Percentiles rank a stretch among this genome's conserved stretches.
phyloP scores from a whole-genome alignment of 2,329 filamentous ascomycete species.

The Talaromyces sp. region DNA sequence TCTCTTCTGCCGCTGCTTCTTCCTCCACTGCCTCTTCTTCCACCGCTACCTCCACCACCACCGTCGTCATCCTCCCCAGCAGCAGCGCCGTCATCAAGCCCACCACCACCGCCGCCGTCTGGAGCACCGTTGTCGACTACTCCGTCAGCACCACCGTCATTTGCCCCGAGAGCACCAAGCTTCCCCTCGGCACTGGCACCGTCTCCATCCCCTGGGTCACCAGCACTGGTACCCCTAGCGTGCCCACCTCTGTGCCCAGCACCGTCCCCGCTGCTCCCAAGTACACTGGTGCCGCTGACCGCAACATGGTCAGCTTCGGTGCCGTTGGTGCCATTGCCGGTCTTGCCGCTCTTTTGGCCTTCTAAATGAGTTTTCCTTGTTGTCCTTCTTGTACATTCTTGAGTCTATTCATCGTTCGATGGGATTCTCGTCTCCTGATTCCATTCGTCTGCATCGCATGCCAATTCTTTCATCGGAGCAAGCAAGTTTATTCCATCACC shows the following conservation, averaged over 20 bases:
- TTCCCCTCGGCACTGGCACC: constrained; percentile 18
- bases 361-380: constrained; percentile 25
- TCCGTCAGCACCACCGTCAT: constrained; percentile 21
- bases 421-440: constrained; percentile 11
- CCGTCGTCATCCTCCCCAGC: constrained; percentile 9
- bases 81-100: constrained; percentile 11
- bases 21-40: constrained; percentile 7
- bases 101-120: constrained; percentile 4
- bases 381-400: constrained; percentile 2
- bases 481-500: neutral
- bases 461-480: neutral
- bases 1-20: constrained; percentile 23
- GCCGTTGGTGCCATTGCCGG: constrained; percentile 33
- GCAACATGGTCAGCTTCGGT: constrained; percentile 34
- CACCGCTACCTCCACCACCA: constrained; percentile 13
- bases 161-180: constrained; percentile 23
- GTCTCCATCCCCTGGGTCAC: constrained; percentile 14
- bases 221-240: constrained; percentile 6
- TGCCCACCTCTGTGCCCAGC: constrained; percentile 13
- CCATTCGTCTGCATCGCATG: neutral
- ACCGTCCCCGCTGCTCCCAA: constrained; percentile 18
- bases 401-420: neutral
- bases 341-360: constrained; percentile 34
- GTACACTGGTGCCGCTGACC: constrained; percentile 35
- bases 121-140: constrained; percentile 18